These are phyloP conservation scores for Hypoxylon intermedium DNA, from an alignment of 495 filamentous ascomycete species.

Conservation along the genomic window DNA sequence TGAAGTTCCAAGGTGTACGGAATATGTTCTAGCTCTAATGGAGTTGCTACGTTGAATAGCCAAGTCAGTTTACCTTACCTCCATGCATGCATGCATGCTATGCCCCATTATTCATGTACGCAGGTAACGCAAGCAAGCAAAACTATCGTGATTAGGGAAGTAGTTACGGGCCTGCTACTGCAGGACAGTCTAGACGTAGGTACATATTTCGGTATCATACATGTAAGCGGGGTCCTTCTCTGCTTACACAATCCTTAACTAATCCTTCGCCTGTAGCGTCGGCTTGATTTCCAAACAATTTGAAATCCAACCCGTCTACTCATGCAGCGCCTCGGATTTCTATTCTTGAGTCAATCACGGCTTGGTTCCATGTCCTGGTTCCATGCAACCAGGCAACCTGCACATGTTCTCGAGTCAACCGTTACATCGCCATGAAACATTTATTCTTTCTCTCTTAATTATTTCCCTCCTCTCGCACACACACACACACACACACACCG, in stretches of 20 bases:
- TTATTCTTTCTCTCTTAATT: not conserved
- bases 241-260: constrained; percentile 38
- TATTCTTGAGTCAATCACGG: too few relatives aligned
- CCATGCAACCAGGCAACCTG: not conserved
- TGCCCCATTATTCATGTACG: too few relatives aligned
- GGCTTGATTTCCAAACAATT: constrained; percentile 35
- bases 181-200: too few relatives aligned
- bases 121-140: too few relatives aligned
- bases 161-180: not conserved
- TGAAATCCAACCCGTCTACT: constrained; percentile 36
- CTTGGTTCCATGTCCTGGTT: not conserved
- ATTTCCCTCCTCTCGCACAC: not conserved
- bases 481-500: too few relatives aligned
- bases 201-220: constrained; percentile 25
- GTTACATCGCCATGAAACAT: not conserved
- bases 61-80: too few relatives aligned
- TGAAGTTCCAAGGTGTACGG: too few relatives aligned
- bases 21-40: too few relatives aligned
- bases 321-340: not conserved
- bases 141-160: not conserved
- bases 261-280: constrained; percentile 18
- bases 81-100: too few relatives aligned
- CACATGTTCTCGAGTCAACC: not conserved
- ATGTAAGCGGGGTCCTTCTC: not conserved
- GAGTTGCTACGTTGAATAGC: too few relatives aligned